Conservation (phyloP, 306 rosid species). For the Acacia melanoxylon region DNA sequence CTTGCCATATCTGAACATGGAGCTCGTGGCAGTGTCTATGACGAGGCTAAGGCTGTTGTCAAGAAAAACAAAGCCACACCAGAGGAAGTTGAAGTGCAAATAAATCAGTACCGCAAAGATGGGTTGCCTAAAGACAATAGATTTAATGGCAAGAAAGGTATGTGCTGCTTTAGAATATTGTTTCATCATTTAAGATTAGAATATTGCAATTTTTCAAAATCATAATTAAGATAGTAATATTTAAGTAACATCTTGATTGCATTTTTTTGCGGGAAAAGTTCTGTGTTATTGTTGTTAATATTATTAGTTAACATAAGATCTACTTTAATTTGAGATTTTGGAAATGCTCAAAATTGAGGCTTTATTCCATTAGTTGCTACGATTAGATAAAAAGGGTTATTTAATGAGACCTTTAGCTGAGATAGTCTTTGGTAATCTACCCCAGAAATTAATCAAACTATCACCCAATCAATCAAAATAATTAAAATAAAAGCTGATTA, state of each 20-base stretch:
- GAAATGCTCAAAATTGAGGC: background rate
- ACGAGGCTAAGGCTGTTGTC: constrained; percentile 94
- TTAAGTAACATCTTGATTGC: background rate
- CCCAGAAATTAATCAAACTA: background rate
- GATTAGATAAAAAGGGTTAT: background rate
- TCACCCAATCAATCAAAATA: background rate
- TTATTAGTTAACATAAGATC: background rate
- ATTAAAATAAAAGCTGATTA: background rate
- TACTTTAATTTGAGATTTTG: background rate
- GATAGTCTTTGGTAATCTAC: background rate
- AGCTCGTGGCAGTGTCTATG: constrained; percentile 94
- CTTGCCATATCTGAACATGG: constrained; percentile 97
- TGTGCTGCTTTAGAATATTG: background rate
- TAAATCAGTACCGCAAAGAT: constrained; percentile 74
- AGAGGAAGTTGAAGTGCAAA: constrained; percentile 87
- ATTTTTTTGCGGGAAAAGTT: background rate
- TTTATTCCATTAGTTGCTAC: background rate
- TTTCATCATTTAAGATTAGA: constrained; percentile 21
- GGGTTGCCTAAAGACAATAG: constrained; percentile 84
- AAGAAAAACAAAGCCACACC: constrained; percentile 96
- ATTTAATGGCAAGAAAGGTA: constrained; percentile 92
- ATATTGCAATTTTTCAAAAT: no score
- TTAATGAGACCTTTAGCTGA: background rate
- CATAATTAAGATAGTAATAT: no score
- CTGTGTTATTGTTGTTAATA: background rate